Percentiles rank a stretch among this genome's conserved stretches.
Evolutionary conservation across 2,329 filamentous ascomycete genomes (phyloP).

Genomic region (Paracamarosporium sp.): DNA sequence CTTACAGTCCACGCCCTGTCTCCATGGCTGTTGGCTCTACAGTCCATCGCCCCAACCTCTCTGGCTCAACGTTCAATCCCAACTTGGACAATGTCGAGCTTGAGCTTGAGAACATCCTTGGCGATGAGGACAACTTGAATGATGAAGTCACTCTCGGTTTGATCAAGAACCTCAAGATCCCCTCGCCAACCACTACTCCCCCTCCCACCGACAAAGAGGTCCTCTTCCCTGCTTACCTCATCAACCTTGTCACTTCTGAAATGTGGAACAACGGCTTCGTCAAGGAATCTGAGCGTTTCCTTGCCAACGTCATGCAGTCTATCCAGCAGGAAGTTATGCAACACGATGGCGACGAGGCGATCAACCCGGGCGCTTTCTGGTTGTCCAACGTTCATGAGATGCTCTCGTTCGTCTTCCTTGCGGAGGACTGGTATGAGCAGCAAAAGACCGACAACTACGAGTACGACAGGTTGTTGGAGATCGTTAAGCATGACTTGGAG

Average conservation of each 20-base stretch:
- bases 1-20: slow-evolving; percentile 92
- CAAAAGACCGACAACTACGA: slow-evolving; percentile 99
- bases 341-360: slow-evolving; percentile 94
- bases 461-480: slow-evolving; percentile 95
- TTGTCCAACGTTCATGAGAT: slow-evolving; percentile 99
- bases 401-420: slow-evolving; percentile 98
- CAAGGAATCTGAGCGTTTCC: slow-evolving; percentile 97
- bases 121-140: slow-evolving; percentile 94
- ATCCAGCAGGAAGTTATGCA: slow-evolving; percentile 99
- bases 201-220: slow-evolving; percentile 98
- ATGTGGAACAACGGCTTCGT: slow-evolving; percentile 99
- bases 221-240: slow-evolving; percentile 96
- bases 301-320: slow-evolving; percentile 99
- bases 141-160: slow-evolving; percentile 96
- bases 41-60: slow-evolving; percentile 72
- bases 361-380: slow-evolving; percentile 98
- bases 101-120: slow-evolving; percentile 91
- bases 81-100: slow-evolving; percentile 90
- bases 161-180: slow-evolving; percentile 96
- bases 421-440: slow-evolving; percentile 99
- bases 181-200: slow-evolving; percentile 82
- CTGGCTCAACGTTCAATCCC: slow-evolving; percentile 78
- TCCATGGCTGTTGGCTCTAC: slow-evolving; percentile 85
- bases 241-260: slow-evolving; percentile 98
- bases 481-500: slow-evolving; percentile 98